These are phyloP conservation scores for Nigrospora osmanthi DNA, from an alignment of 2,329 filamentous ascomycete genomes.

Conservation along the genomic window DNA sequence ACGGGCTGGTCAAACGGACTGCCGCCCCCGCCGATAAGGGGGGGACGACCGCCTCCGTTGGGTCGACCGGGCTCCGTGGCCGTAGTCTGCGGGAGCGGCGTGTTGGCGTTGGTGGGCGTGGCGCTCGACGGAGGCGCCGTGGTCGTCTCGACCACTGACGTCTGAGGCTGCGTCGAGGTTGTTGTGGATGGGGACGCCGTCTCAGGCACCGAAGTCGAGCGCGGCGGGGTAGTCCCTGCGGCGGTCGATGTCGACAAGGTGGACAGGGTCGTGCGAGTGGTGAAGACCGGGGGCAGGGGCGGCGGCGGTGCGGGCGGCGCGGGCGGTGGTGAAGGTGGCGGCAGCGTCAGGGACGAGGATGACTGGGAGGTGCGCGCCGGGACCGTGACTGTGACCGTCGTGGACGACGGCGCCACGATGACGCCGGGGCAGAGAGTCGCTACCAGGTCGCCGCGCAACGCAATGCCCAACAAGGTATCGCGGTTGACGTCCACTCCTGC, in stretches of 20 bases:
- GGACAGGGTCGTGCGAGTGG: no score
- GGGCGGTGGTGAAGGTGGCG: neutral
- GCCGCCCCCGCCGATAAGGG: slow-evolving; percentile 8
- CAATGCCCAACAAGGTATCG: slow-evolving; percentile 3
- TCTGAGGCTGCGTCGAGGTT: no score
- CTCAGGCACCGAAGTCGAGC: no score
- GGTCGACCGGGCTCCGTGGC: neutral
- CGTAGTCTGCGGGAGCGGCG: no score
- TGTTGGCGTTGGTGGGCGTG: no score
- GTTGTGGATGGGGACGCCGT: no score
- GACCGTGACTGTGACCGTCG: slow-evolving; percentile 3
- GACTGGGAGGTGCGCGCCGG: neutral
- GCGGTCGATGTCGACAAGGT: no score
- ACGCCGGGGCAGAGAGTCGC: slow-evolving; percentile 4
- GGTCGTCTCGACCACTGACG: no score
- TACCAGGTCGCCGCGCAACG: slow-evolving; percentile 1
- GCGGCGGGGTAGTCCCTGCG: no score
- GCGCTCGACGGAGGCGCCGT: no score
- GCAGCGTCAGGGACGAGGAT: neutral
- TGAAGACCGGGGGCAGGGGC: neutral
- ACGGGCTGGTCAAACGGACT: slow-evolving; percentile 13
- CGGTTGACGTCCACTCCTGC: slow-evolving; percentile 1
- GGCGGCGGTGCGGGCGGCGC: neutral
- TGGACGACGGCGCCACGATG: neutral
- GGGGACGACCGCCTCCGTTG: neutral